Evolutionary conservation across 805 yeast species (phyloP).

Genomic region (Lipomyces spencermartinsiae): DNA sequence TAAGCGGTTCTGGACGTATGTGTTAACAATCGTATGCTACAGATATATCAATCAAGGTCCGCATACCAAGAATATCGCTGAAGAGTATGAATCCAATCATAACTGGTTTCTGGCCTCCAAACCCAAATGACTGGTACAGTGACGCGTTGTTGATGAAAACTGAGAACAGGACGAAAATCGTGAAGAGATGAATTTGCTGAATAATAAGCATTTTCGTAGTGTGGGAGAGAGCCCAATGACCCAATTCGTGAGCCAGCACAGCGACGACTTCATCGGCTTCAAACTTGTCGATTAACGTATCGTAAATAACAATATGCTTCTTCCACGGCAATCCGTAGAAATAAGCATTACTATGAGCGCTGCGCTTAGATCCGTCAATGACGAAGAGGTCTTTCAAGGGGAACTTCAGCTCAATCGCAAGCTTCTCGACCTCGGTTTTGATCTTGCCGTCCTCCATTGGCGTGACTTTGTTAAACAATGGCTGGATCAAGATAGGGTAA

Average conservation of each 20-base stretch:
- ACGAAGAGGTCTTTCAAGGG: constrained; percentile 87
- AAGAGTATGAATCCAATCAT: constrained; percentile 83
- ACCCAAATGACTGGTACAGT: constrained; percentile 80
- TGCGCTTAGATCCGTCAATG: constrained; percentile 95
- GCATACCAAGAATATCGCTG: constrained; percentile 62
- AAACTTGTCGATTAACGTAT: constrained; percentile 84
- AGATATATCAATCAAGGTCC: not conserved
- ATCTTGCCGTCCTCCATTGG: constrained; percentile 92
- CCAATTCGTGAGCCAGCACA: constrained; percentile 97
- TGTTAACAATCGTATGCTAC: not conserved
- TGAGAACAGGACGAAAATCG: constrained; percentile 74
- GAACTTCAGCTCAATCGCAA: constrained; percentile 77
- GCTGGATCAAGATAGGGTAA: constrained; percentile 86
- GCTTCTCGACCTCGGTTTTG: constrained; percentile 76
- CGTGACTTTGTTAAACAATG: constrained; percentile 87
- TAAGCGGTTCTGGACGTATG: constrained; percentile 62
- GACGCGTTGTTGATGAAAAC: constrained; percentile 81
- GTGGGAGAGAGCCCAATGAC: constrained; percentile 95
- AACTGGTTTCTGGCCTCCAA: constrained; percentile 68
- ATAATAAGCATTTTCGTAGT: constrained; percentile 75
- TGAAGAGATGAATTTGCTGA: constrained; percentile 66
- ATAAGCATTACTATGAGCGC: constrained; percentile 96
- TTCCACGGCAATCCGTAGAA: constrained; percentile 97
- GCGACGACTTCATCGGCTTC: constrained; percentile 84
- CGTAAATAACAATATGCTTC: constrained; percentile 92